Conservation (phyloP, 352 stramenopile species). For the Phytophthora brassicae region DNA sequence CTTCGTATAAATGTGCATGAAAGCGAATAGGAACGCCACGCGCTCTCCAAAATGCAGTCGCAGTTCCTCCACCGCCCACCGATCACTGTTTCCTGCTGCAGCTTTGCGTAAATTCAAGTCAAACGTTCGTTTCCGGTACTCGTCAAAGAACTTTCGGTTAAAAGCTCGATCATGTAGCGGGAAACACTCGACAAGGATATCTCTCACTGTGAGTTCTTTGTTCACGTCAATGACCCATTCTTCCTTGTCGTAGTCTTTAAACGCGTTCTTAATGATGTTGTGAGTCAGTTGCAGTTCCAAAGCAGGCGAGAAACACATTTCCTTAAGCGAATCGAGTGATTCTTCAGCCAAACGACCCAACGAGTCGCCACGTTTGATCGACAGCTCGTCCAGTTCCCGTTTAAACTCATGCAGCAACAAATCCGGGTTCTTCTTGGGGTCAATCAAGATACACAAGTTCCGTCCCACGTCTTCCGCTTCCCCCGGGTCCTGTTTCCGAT, state of each 20-base stretch:
- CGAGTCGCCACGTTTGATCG: conserved; percentile 74
- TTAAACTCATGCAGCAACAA: conserved; percentile 88
- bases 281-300: conserved; percentile 86
- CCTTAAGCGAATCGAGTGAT: conserved; percentile 73
- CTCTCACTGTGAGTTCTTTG: conserved; percentile 75
- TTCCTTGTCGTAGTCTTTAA: conserved; percentile 87
- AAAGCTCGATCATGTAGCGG: conserved; percentile 83
- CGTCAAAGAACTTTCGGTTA: conserved; percentile 87
- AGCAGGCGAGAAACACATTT: conserved; percentile 85
- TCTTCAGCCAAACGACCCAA: conserved; percentile 73
- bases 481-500: conserved; percentile 13
- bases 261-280: conserved; percentile 89
- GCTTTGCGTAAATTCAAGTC: conserved; percentile 69
- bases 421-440: conserved; percentile 84
- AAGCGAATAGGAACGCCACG: conserved; percentile 88
- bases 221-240: conserved; percentile 87
- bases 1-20: conserved; percentile 92
- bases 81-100: conserved; percentile 75
- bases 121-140: conserved; percentile 85
- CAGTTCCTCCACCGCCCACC: conserved; percentile 85
- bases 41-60: conserved; percentile 87
- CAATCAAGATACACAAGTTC: conserved; percentile 79
- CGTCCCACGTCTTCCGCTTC: conserved; percentile 56
- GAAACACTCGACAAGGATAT: conserved; percentile 82
- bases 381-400: conserved; percentile 82